phyloP scores from a whole-genome alignment of 2,329 filamentous ascomycete species.

The Teratosphaeria viscida region DNA sequence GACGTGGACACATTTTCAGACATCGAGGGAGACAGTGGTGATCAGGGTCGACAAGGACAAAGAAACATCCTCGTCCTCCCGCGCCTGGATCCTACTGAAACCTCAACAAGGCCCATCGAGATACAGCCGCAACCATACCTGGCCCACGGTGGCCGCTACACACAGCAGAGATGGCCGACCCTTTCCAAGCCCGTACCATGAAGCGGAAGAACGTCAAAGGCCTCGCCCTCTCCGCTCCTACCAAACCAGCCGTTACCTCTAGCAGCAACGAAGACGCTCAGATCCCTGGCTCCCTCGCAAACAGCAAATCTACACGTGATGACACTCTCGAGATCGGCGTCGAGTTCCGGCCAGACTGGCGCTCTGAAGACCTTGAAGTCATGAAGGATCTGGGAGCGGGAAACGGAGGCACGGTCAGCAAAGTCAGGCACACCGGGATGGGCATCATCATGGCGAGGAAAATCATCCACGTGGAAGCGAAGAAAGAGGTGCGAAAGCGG shows the following conservation, averaged over 20 bases:
- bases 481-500: constrained; percentile 91
- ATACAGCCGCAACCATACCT: not conserved
- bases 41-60: not conserved
- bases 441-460: constrained; percentile 97
- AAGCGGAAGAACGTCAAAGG: constrained; percentile 99
- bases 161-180: constrained; percentile 38
- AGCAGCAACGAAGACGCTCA: constrained; percentile 63
- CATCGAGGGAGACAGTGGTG: not conserved
- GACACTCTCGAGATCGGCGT: constrained; percentile 89
- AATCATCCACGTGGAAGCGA: constrained; percentile 97
- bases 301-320: constrained; percentile 46
- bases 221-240: constrained; percentile 71
- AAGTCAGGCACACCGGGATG: constrained; percentile 88
- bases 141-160: not conserved
- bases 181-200: constrained; percentile 64
- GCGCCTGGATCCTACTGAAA: not conserved
- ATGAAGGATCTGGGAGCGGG: constrained; percentile 91
- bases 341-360: constrained; percentile 87
- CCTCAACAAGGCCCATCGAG: not conserved
- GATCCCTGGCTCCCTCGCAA: constrained; percentile 48
- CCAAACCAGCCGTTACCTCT: constrained; percentile 59
- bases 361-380: constrained; percentile 83
- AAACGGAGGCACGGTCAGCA: constrained; percentile 96
- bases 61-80: not conserved
- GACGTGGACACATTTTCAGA: not conserved